phyloP scores from a whole-genome alignment of 2,329 filamentous ascomycete species.

The Pestalotiopsis fici region DNA sequence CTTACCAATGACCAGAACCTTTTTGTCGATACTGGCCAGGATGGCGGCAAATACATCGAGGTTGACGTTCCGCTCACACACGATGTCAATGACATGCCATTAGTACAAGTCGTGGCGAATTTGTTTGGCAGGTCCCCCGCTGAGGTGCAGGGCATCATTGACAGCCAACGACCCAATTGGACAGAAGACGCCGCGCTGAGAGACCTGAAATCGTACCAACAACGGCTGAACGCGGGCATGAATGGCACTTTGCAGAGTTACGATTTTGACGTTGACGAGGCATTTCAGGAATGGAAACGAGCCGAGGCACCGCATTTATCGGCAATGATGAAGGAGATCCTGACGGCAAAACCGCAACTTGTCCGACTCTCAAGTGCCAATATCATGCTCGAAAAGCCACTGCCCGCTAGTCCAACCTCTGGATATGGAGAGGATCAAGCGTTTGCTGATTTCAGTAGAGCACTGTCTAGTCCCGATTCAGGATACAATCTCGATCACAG shows the following conservation, averaged over 20 bases:
- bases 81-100: conserved; percentile 94
- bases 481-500: conserved; percentile 62
- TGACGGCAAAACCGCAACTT: conserved; percentile 83
- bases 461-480: conserved; percentile 47
- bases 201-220: conserved; percentile 92
- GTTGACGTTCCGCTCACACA: conserved; percentile 82
- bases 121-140: conserved; percentile 82
- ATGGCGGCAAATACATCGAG: conserved; percentile 70
- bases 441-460: conserved; percentile 54
- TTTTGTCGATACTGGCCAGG: conserved; percentile 60
- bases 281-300: conserved; percentile 88
- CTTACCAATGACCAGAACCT: conserved; percentile 93
- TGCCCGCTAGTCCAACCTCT: conserved; percentile 57
- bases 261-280: conserved; percentile 89
- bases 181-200: conserved; percentile 88
- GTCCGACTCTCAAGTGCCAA: conserved; percentile 71
- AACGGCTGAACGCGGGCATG: conserved; percentile 79
- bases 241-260: conserved; percentile 75
- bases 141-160: conserved; percentile 85
- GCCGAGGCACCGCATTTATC: conserved; percentile 85
- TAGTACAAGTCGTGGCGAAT: conserved; percentile 83
- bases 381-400: conserved; percentile 47
- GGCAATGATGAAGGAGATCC: conserved; percentile 89
- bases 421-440: conserved; percentile 51
- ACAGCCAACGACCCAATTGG: conserved; percentile 79